Base-by-base conservation (phyloP, 257 asterid species). In the Jacaranda mimosifolia region DNA sequence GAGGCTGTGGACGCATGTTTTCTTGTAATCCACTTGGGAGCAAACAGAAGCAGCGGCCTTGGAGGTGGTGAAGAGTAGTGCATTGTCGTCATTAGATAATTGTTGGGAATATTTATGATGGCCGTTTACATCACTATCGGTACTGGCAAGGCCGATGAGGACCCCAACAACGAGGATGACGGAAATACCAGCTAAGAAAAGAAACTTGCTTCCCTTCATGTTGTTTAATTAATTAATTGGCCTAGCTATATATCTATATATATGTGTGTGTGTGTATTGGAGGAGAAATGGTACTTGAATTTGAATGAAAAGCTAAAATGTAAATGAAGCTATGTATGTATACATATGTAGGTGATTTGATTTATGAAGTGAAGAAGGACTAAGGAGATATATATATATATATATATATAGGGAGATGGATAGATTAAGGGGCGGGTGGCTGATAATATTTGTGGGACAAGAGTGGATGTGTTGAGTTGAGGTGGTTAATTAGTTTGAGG, bases 21-120 rank as follows among this genome's bases (percentile, higher is more conserved):
- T 67, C 45, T 84, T 72, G 49, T 82, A 68, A 63, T 84, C 83
- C 0, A 90, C 84, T 64, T 64, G 57, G 9, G 86, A 73, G 72
- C 88, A 86, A 26, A 86, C 60, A 13, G 83, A 59, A 3, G 81
- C 79, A 1, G 84, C 74, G 0, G 84, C 59, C 68, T 83, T 84
- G 21, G 85, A 14, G 18, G 83, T 56, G 8, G 82, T 42, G 3
- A 82, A 65, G 0, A 83, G 73, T 2, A 83, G 73, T 2, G 57
- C 78, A 4, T 32, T 21, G 0, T 76, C 79, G 6, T 70, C 74
- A 7, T 81, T 63, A 1, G 39, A 65, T 26, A 26, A 26, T 1
- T 63, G 4, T 3, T 18, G 18, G 2, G 74, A 49, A 7, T 26
- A 26, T 26, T 40, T 32, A 14, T 57, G 11, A 14, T 18, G 32